Conservation (phyloP, 352 stramenopile species). For the Pythium utonaiense region DNA sequence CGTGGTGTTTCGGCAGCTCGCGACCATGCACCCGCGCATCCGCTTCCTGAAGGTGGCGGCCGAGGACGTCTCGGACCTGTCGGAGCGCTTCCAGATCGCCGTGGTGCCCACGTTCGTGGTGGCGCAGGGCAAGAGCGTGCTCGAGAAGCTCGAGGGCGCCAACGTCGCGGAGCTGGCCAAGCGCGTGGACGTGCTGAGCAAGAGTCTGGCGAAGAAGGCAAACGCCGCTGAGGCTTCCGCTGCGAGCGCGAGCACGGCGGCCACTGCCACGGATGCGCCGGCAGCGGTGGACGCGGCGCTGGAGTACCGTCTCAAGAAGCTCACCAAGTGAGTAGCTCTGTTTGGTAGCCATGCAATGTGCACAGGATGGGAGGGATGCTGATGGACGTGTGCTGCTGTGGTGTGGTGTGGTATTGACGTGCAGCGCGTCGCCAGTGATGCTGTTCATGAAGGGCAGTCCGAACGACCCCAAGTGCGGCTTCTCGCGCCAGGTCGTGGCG, state of each 20-base stretch:
- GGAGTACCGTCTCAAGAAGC: constrained; percentile 76
- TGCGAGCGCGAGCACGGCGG: constrained; percentile 19
- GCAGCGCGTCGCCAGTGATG: constrained; percentile 89
- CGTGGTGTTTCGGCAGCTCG: constrained; percentile 80
- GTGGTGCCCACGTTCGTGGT: constrained; percentile 95
- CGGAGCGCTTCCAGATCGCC: constrained; percentile 86
- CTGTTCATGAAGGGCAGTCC: constrained; percentile 99
- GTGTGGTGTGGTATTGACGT: not conserved
- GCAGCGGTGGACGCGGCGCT: constrained; percentile 52
- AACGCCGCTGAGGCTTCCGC: constrained; percentile 22
- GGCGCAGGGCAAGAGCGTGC: constrained; percentile 57
- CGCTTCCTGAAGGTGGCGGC: constrained; percentile 86
- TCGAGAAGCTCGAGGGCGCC: constrained; percentile 82
- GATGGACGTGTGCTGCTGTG: not conserved
- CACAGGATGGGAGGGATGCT: not conserved
- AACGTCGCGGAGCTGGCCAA: constrained; percentile 84
- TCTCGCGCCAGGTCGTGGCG: constrained; percentile 92
- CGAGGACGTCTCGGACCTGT: constrained; percentile 78
- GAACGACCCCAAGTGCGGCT: constrained; percentile 93
- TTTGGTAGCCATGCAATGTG: too few species aligned
- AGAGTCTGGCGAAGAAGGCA: constrained; percentile 67
- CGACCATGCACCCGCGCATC: constrained; percentile 77
- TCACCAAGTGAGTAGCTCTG: constrained; percentile 57
- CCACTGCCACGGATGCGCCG: constrained; percentile 11
- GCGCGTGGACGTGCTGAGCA: constrained; percentile 80